Conservation (phyloP, 129 eudicot species). For the Centrapalus pauciflorus region DNA sequence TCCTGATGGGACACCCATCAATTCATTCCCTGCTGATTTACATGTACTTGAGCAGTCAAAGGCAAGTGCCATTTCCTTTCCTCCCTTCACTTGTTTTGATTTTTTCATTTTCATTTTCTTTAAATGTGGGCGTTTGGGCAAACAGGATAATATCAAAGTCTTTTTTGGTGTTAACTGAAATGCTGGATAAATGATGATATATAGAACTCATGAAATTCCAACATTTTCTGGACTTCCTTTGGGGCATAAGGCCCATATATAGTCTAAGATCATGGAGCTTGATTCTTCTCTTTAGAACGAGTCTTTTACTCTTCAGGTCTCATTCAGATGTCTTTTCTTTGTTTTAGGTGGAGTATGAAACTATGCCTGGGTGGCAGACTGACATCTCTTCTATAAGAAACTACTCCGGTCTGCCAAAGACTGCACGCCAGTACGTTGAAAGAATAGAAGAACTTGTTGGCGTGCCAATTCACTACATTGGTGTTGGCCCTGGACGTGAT, state of each 20-base stretch:
- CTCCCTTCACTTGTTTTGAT: not conserved
- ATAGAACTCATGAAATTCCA: too few species aligned
- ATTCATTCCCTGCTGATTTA: conserved; percentile 83
- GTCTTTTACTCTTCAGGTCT: not conserved
- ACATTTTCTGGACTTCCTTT: too few species aligned
- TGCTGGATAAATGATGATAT: too few species aligned
- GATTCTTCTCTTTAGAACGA: too few species aligned
- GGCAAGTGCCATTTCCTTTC: conserved; percentile 38
- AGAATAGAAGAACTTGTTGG: conserved; percentile 90
- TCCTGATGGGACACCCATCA: conserved; percentile 55
- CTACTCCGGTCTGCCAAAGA: conserved; percentile 74
- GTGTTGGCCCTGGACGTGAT: conserved; percentile 93
- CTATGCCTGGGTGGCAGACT: conserved; percentile 85
- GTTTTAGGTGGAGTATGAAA: conserved; percentile 86
- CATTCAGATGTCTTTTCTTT: not conserved
- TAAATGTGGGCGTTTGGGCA: not conserved
- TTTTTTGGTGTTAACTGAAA: not conserved
- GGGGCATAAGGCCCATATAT: too few species aligned
- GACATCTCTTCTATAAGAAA: conserved; percentile 77
- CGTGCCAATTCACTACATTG: conserved; percentile 86
- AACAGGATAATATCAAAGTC: not conserved
- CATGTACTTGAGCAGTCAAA: conserved; percentile 65
- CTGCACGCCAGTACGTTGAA: conserved; percentile 76
- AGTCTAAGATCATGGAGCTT: not conserved
- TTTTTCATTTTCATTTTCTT: not conserved